Evolutionary conservation across 2,329 filamentous ascomycete genomes (phyloP).

Genomic region (Phialophora macrospora): DNA sequence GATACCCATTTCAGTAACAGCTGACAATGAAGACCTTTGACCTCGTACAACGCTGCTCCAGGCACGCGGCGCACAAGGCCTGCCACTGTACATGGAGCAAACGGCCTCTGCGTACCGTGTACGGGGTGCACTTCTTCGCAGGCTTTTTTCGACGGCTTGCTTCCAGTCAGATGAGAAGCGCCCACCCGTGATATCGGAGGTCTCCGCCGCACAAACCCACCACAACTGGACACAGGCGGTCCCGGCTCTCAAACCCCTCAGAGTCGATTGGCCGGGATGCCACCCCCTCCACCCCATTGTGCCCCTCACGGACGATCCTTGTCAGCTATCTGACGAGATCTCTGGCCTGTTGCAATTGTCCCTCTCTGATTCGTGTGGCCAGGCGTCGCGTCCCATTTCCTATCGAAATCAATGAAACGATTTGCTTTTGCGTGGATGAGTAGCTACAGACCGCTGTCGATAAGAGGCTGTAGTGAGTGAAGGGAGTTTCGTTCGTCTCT

Average conservation of each 20-base stretch:
- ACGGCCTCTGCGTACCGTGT: neutral
- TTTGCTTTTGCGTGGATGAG: constrained; percentile 28
- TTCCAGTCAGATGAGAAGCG: neutral
- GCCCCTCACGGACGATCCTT: constrained; percentile 4
- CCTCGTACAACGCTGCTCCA: neutral
- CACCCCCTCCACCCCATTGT: neutral
- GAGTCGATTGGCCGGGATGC: neutral
- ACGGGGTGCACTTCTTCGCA: neutral
- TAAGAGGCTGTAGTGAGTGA: constrained; percentile 17
- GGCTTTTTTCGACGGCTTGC: neutral
- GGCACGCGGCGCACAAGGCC: neutral
- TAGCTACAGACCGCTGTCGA: constrained; percentile 25
- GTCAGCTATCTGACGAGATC: constrained; percentile 11
- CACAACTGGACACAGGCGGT: neutral
- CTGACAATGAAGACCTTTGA: neutral
- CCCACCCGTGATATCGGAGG: constrained; percentile 1
- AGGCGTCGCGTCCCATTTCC: constrained; percentile 6
- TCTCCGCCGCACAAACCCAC: constrained; percentile 6
- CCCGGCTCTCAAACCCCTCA: neutral
- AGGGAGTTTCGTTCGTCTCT: constrained; percentile 1
- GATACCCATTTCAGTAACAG: neutral
- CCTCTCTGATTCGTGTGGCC: constrained; percentile 30
- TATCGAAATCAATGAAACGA: constrained; percentile 23
- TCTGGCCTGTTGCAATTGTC: constrained; percentile 8
- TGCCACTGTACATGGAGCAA: neutral